These are phyloP conservation scores for Hirsutella rhossiliensis DNA, from an alignment of 2,329 filamentous ascomycete genomes.

Conservation along the genomic window DNA sequence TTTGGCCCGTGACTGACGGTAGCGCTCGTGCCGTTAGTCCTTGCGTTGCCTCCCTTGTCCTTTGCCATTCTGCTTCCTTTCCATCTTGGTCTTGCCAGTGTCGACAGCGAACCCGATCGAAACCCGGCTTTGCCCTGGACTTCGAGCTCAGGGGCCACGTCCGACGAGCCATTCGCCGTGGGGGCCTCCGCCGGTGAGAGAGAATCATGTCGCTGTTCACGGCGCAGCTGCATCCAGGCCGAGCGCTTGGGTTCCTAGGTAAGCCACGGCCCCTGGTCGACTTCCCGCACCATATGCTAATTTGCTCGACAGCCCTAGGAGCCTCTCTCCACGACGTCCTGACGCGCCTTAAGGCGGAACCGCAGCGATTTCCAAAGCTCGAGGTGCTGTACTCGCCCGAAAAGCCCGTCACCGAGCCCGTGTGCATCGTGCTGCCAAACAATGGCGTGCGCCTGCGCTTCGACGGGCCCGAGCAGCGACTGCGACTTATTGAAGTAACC, in stretches of 20 bases:
- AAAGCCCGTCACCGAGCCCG: slow-evolving; percentile 60
- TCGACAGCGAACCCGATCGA: too few species aligned
- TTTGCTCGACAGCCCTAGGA: slow-evolving; percentile 68
- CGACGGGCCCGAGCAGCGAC: slow-evolving; percentile 81
- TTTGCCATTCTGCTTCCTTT: too few species aligned
- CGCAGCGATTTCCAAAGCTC: slow-evolving; percentile 69
- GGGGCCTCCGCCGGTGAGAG: not conserved
- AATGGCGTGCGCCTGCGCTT: slow-evolving; percentile 89
- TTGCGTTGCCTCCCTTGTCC: too few species aligned
- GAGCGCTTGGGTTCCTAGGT: slow-evolving; percentile 51
- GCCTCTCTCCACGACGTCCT: slow-evolving; percentile 85
- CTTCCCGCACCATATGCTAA: not conserved
- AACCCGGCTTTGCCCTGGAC: not conserved
- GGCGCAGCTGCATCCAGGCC: slow-evolving; percentile 54
- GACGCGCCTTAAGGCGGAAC: slow-evolving; percentile 78
- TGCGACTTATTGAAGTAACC: slow-evolving; percentile 80
- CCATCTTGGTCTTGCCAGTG: too few species aligned
- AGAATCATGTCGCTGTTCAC: slow-evolving; percentile 37
- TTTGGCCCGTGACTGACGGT: not conserved
- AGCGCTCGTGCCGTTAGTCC: not conserved
- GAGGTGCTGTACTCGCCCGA: slow-evolving; percentile 71
- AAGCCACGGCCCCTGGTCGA: slow-evolving; percentile 1
- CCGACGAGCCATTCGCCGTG: not conserved
- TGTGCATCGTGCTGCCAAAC: slow-evolving; percentile 62
- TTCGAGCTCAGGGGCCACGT: not conserved